Evolutionary conservation across 2,329 filamentous ascomycete genomes (phyloP).

Genomic region (Dactylellina sp.): DNA sequence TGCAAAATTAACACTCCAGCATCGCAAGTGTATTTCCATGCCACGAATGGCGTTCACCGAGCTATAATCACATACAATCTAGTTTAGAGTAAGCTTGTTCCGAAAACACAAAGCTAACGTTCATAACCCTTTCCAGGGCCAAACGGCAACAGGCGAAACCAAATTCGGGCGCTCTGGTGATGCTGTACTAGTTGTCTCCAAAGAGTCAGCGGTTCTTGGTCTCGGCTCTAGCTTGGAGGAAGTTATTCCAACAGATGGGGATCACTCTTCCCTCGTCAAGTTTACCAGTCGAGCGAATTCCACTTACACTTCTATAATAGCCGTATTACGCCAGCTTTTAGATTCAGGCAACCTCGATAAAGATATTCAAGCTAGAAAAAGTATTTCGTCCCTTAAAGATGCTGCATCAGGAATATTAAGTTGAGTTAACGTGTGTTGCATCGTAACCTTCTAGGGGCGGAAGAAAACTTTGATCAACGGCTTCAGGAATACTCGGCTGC

Average conservation of each 20-base stretch:
- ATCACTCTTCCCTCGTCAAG: conserved; percentile 48
- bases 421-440: not conserved
- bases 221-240: conserved; percentile 19
- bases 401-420: not conserved
- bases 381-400: conserved; percentile 3
- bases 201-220: conserved; percentile 35
- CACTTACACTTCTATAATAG: conserved; percentile 33
- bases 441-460: not conserved
- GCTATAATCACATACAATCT: too few relatives aligned
- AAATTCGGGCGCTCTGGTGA: conserved; percentile 26
- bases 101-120: not conserved
- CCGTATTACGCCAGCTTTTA: not conserved
- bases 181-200: conserved; percentile 12
- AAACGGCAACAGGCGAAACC: not conserved
- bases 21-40: too few relatives aligned
- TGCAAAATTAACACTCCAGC: not conserved
- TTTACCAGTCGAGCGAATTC: conserved; percentile 19
- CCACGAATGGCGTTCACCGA: too few relatives aligned
- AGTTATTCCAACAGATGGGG: conserved; percentile 12
- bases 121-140: not conserved
- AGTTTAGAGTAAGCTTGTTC: too few relatives aligned
- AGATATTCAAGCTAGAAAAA: conserved; percentile 20
- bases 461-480: not conserved
- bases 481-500: not conserved
- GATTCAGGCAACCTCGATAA: not conserved